phyloP scores from a whole-genome alignment of 495 filamentous ascomycete genomes.

The Poronia punctata region DNA sequence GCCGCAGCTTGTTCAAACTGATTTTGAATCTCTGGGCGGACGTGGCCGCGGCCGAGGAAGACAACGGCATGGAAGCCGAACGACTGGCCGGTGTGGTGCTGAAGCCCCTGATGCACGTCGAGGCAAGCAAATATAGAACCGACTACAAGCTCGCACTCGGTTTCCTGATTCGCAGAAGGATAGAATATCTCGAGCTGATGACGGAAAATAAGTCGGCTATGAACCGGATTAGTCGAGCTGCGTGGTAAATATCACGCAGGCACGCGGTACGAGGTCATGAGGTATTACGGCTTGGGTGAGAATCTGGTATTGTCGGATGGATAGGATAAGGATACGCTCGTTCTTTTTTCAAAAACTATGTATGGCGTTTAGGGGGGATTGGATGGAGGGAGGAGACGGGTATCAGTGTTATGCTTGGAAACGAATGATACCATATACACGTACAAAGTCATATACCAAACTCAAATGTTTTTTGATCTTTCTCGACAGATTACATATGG shows the following conservation, averaged over 20 bases:
- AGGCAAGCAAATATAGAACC: constrained; percentile 23
- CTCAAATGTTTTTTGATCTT: no score
- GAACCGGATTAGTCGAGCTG: constrained; percentile 25
- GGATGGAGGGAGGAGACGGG: no score
- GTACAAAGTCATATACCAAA: no score
- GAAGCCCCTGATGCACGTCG: constrained; percentile 33
- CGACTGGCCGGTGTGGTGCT: constrained; percentile 31
- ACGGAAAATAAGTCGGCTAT: constrained; percentile 21
- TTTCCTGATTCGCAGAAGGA: constrained; percentile 39
- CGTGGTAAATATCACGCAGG: no score
- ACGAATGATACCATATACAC: no score
- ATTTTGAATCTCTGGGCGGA: constrained; percentile 39
- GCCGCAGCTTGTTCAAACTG: constrained; percentile 34
- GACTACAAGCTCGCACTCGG: constrained; percentile 37
- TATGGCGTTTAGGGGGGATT: no score
- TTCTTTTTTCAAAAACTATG: no score
- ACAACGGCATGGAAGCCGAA: constrained; percentile 41
- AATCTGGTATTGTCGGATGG: no score
- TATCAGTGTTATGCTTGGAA: no score
- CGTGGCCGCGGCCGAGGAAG: constrained; percentile 25
- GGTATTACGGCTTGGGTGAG: not conserved
- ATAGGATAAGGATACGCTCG: no score
- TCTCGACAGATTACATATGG: no score
- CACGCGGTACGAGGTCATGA: no score
- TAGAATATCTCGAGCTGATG: constrained; percentile 29